Evolutionary conservation across 2,329 filamentous ascomycete genomes (phyloP).

Genomic region (Chalaropsis ovoidea): DNA sequence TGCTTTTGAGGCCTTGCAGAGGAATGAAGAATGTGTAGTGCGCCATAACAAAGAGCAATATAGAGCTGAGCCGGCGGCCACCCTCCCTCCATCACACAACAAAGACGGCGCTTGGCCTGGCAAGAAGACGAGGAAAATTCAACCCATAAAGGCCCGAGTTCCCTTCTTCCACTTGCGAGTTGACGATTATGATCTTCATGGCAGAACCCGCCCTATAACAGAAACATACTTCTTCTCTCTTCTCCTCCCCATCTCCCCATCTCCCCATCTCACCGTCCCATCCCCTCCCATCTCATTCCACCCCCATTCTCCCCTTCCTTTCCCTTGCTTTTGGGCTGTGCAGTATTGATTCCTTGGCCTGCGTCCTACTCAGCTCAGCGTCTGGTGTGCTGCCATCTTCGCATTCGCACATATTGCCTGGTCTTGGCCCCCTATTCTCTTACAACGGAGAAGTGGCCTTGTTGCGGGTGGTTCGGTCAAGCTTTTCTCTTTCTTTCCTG

Average conservation of each 20-base stretch:
- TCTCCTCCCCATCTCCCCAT: not conserved
- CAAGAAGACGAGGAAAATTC: conserved; percentile 9
- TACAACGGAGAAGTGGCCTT: not conserved
- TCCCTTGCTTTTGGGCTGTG: conserved; percentile 7
- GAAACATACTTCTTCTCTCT: not conserved
- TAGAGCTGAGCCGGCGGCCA: not conserved
- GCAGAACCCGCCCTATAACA: not conserved
- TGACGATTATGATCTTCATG: not conserved
- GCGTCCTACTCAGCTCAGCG: not conserved
- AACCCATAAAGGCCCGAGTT: conserved; percentile 7
- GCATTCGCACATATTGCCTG: not conserved
- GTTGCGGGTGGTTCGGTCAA: conserved; percentile 3
- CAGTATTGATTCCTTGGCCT: not conserved
- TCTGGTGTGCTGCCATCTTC: not conserved
- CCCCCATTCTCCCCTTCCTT: not conserved
- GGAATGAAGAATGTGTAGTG: not conserved
- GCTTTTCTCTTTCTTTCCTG: conserved; percentile 2
- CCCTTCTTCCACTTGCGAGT: not conserved
- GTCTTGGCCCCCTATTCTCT: conserved; percentile 2
- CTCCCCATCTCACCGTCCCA: not conserved
- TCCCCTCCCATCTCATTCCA: not conserved
- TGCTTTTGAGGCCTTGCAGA: conserved; percentile 10
- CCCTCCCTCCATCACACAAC: conserved; percentile 2
- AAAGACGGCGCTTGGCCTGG: not conserved
- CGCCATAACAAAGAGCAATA: not conserved